Evolutionary conservation across 2,329 filamentous ascomycete genomes (phyloP).

Genomic region (Aspergillus brasiliensis): DNA sequence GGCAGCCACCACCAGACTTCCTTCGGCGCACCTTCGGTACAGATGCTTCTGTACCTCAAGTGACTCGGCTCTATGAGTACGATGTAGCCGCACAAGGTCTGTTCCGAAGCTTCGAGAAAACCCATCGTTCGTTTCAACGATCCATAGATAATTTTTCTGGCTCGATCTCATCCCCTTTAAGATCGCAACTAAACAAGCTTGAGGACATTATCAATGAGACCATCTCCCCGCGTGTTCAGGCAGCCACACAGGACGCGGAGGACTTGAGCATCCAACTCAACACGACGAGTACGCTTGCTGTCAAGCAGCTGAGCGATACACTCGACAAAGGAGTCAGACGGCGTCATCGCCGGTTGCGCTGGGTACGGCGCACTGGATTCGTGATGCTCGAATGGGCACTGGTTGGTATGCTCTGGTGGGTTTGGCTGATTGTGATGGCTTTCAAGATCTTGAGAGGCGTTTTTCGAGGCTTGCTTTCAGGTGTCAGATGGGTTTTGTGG

Average conservation of each 20-base stretch:
- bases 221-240: conserved; percentile 63
- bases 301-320: conserved; percentile 77
- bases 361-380: conserved; percentile 76
- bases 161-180: conserved; percentile 49
- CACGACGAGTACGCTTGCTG: conserved; percentile 72
- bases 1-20: conserved; percentile 39
- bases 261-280: conserved; percentile 75
- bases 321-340: conserved; percentile 71
- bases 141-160: conserved; percentile 51
- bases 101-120: conserved; percentile 50
- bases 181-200: conserved; percentile 45
- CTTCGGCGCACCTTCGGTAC: conserved; percentile 32
- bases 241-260: conserved; percentile 76
- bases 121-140: conserved; percentile 46
- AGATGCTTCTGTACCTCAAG: conserved; percentile 38
- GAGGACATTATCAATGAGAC: conserved; percentile 51
- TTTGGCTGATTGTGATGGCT: conserved; percentile 86
- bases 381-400: conserved; percentile 83
- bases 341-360: conserved; percentile 72
- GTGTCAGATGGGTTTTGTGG: conserved; percentile 83
- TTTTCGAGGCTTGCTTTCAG: conserved; percentile 60
- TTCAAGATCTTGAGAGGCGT: conserved; percentile 66
- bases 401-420: conserved; percentile 88
- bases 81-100: conserved; percentile 57
- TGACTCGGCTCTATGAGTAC: conserved; percentile 55